A percentile compares a stretch with the other conserved stretches of the same genome.
phyloP scores from a whole-genome alignment of 805 yeast species.

The Pichia paraexigua region DNA sequence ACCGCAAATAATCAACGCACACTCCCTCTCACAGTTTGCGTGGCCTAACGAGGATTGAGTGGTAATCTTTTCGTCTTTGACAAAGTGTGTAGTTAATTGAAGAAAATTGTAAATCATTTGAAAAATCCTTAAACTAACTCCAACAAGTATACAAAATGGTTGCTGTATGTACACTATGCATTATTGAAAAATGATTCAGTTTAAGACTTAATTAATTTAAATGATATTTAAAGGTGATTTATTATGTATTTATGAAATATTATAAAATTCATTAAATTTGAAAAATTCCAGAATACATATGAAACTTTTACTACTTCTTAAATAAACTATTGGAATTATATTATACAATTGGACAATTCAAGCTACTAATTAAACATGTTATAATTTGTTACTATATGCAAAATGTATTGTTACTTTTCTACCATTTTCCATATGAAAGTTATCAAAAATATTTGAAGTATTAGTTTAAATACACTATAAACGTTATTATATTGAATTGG shows the following conservation, averaged over 20 bases:
- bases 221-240: neutral
- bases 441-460: no score
- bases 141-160: slow-evolving; percentile 20
- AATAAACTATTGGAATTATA: neutral
- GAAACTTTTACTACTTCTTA: neutral
- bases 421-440: neutral
- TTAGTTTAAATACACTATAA: no score
- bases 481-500: no score
- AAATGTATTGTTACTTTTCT: no score
- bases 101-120: neutral
- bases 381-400: no score
- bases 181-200: neutral
- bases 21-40: neutral
- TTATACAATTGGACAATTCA: no score
- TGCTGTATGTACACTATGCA: slow-evolving; percentile 21
- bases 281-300: neutral
- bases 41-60: neutral
- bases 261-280: neutral
- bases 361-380: no score
- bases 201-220: neutral
- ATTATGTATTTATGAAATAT: neutral
- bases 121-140: neutral
- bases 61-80: neutral
- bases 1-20: neutral
- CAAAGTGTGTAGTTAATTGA: neutral